phyloP scores from a whole-genome alignment of 139 green algal species.

The Zygnema cylindricum region DNA sequence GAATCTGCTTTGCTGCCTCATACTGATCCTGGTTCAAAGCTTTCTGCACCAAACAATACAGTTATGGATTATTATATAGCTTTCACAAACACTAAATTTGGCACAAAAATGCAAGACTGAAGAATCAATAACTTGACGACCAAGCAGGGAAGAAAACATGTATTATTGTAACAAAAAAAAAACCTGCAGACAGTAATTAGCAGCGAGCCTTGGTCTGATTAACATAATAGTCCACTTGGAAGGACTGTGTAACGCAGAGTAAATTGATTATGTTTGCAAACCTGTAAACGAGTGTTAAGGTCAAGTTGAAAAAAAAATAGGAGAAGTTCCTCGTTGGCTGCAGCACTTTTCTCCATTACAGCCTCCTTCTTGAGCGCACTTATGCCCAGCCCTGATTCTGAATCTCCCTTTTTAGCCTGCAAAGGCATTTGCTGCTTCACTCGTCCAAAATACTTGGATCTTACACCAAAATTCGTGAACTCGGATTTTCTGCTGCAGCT shows the following conservation, averaged over 20 bases:
- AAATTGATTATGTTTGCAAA: no score
- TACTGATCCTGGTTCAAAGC: constrained; percentile 59
- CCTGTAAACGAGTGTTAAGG: constrained; percentile 54
- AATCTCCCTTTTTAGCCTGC: not conserved
- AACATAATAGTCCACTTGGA: no score
- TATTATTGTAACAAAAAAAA: no score
- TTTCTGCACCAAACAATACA: constrained; percentile 18
- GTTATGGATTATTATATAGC: not conserved
- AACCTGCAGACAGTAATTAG: no score
- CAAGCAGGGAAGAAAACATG: no score
- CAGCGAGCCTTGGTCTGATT: no score
- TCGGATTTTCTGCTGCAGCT: no score
- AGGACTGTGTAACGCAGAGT: no score
- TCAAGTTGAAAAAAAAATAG: constrained; percentile 70
- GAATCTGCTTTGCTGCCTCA: constrained; percentile 52
- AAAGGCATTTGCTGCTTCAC: not conserved
- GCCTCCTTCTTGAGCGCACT: not conserved
- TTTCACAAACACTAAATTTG: no score
- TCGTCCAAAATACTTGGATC: not conserved
- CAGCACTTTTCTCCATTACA: constrained; percentile 48
- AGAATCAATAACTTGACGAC: no score
- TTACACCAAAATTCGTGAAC: no score
- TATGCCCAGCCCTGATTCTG: not conserved
- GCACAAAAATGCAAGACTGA: no score
- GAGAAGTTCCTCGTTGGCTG: constrained; percentile 66